phyloP scores from a whole-genome alignment of 768 basidiomycete species.

The Lactarius indigo region DNA sequence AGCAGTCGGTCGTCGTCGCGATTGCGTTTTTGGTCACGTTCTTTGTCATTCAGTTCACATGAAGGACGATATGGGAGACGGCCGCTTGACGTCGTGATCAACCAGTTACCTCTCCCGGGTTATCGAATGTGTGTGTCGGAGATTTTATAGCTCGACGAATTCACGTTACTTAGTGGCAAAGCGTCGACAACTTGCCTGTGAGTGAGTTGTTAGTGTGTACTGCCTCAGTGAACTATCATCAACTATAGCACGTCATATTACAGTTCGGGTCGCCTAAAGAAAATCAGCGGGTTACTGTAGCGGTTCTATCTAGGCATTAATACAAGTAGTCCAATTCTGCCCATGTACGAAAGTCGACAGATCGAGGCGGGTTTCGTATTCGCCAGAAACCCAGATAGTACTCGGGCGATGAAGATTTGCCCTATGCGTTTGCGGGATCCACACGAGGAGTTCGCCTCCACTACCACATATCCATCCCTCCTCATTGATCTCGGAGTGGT shows the following conservation, averaged over 20 bases:
- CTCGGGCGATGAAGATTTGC: background rate
- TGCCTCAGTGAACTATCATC: too few relatives aligned
- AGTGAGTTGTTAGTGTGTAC: too few relatives aligned
- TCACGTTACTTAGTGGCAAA: too few relatives aligned
- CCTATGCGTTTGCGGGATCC: background rate
- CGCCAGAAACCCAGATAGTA: background rate
- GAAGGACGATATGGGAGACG: constrained; percentile 21
- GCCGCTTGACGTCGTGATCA: background rate
- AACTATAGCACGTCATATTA: too few relatives aligned
- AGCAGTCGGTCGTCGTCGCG: constrained; percentile 61
- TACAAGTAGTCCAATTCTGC: background rate
- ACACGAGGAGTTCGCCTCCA: background rate
- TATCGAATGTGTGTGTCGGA: too few relatives aligned
- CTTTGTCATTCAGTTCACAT: constrained; percentile 63
- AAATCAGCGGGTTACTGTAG: background rate
- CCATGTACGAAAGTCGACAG: background rate
- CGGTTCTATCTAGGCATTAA: background rate
- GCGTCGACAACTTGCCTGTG: too few relatives aligned
- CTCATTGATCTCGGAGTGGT: background rate
- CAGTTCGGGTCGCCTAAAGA: too few relatives aligned
- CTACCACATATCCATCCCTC: background rate
- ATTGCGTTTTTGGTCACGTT: constrained; percentile 72
- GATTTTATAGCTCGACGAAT: too few relatives aligned
- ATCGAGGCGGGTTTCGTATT: background rate
- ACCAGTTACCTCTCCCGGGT: too few relatives aligned